Evolutionary conservation across 768 basidiomycete genomes (phyloP), one percentile per base, ranked within the genome.

Genomic region (Clitopilus passeckerianus): DNA sequence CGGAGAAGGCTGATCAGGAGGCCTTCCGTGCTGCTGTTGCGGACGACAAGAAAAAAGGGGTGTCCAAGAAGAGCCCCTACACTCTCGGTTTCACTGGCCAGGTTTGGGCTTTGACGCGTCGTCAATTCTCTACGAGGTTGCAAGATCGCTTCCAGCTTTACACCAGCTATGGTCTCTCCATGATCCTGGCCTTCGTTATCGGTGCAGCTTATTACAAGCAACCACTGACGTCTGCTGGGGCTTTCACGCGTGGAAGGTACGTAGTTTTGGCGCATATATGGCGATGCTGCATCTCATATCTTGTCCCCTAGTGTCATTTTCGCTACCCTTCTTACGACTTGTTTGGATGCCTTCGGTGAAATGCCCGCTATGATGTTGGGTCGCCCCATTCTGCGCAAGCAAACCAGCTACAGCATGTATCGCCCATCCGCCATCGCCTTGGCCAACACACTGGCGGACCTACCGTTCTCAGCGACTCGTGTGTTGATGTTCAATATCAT

Each of bases 211-310:
- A 85, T 76, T 84, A 86, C 66, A 84, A 88, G 53, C 80, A 89
- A 56, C 90, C 91, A 1, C 66, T 80, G 14, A 87, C 89, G 0
- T 84, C 93, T 4, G 80, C 81, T 44, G 94, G 94, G 30, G 91
- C 88, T 0, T 97, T 97, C 74, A 93, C 93, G 20, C 85, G 93
- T 62, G 92, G 91, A 52, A 80, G 90, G 77, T 77, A 60, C 58
- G 37, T 5, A 20, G 10, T 24, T 52, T 20, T 4, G 30, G 9
- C 18, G 20, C 8, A 8, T 30, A 16, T 6, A 7, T 41, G 15
- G 20, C 53, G 33, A 53, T 22, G 22, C 46, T n/a, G 55, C 46
- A 50, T 52, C 9, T 37, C 6, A 33, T n/a, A 20, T 27, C n/a
- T n/a, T n/a, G n/a, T 37, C 30, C 57, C 22, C 5, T 54, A 77